Evolutionary conservation across 108 stramenopile species (phyloP).

Genomic region (Stephanodiscus triporus): DNA sequence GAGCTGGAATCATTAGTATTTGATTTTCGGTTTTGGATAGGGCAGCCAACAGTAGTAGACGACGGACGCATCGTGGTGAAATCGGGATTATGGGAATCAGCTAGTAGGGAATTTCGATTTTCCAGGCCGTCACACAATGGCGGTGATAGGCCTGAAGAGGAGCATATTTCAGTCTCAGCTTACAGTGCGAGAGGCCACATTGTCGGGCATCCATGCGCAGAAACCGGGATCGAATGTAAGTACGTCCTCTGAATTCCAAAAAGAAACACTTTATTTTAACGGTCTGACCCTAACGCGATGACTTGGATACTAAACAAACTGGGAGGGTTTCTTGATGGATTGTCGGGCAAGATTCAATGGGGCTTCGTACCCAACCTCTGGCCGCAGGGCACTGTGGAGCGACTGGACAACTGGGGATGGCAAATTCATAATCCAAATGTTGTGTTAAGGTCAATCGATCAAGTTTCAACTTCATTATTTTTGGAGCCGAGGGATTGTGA

Average conservation of each 20-base stretch:
- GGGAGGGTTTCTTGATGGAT: constrained; percentile 26
- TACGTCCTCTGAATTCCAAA: background rate
- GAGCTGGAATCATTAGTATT: constrained; percentile 58
- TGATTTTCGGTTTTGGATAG: constrained; percentile 39
- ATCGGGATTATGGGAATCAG: constrained; percentile 26
- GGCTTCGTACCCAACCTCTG: constrained; percentile 27
- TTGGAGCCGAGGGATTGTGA: background rate
- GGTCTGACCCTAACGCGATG: background rate
- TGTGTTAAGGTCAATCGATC: constrained; percentile 33
- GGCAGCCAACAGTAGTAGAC: constrained; percentile 16
- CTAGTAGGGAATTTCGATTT: constrained; percentile 25
- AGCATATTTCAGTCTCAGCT: background rate
- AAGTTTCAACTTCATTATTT: background rate
- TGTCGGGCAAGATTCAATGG: constrained; percentile 20
- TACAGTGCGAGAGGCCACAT: constrained; percentile 17
- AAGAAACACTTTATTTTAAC: background rate
- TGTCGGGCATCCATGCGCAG: constrained; percentile 26
- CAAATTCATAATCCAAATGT: constrained; percentile 36
- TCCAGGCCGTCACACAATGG: background rate
- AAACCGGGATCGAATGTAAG: constrained; percentile 37
- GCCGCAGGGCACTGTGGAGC: constrained; percentile 21
- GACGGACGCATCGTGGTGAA: constrained; percentile 13
- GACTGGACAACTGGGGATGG: constrained; percentile 37
- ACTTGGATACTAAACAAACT: background rate
- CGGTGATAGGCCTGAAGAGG: constrained; percentile 1